These are phyloP conservation scores for Podaxis sp. DNA, from an alignment of 768 basidiomycete species.

Conservation along the genomic window DNA sequence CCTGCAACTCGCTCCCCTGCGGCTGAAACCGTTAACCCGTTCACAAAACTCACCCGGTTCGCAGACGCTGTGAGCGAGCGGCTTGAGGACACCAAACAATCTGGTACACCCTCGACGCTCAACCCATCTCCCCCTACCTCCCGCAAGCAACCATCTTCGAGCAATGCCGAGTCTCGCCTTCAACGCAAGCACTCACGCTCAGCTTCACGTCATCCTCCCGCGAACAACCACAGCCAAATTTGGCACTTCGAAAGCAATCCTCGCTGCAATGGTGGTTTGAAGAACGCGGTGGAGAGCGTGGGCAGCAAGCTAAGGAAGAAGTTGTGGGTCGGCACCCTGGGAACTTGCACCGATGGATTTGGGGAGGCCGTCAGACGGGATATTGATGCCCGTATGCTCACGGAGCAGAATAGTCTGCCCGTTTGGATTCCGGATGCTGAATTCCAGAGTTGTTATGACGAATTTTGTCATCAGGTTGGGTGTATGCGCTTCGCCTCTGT, in stretches of 20 bases:
- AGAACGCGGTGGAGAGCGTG: constrained; percentile 78
- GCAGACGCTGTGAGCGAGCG: constrained; percentile 25
- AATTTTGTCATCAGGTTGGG: constrained; percentile 80
- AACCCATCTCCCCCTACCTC: constrained; percentile 23
- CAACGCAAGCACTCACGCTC: constrained; percentile 57
- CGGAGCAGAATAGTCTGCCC: constrained; percentile 39
- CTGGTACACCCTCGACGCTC: constrained; percentile 7
- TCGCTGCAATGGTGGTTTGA: constrained; percentile 81
- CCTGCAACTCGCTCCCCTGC: constrained; percentile 38
- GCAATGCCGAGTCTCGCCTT: constrained; percentile 45
- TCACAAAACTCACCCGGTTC: constrained; percentile 46
- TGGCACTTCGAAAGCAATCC: constrained; percentile 59
- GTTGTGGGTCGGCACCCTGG: constrained; percentile 73
- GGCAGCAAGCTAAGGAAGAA: constrained; percentile 49
- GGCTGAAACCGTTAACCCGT: constrained; percentile 55
- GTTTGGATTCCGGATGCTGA: constrained; percentile 85
- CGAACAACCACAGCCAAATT: constrained; percentile 22
- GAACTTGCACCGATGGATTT: constrained; percentile 67
- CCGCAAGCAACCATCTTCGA: constrained; percentile 48
- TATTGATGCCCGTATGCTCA: constrained; percentile 53
- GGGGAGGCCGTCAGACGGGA: constrained; percentile 52
- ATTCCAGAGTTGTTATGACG: constrained; percentile 79
- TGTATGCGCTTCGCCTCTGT: constrained; percentile 24
- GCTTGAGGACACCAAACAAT: not conserved
- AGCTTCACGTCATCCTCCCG: constrained; percentile 43